phyloP scores from a whole-genome alignment of 345 rosid genomes.

The Noccaea bulbosa region DNA sequence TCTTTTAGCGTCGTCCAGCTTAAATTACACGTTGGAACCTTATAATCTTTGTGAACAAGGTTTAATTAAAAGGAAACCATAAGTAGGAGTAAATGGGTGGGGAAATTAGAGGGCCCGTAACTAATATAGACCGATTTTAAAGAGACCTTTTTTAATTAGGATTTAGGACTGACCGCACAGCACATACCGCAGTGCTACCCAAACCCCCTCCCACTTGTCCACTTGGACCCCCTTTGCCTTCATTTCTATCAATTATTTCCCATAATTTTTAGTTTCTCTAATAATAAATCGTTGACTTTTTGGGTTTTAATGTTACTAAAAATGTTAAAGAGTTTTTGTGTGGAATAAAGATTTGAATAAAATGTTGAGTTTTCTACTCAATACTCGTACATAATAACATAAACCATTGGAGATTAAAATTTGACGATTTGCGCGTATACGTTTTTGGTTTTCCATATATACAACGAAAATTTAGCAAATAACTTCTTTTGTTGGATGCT shows the following conservation, averaged over 20 bases:
- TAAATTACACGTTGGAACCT: neutral
- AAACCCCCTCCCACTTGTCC: constrained; percentile 31
- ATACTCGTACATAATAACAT: neutral
- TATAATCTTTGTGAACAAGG: neutral
- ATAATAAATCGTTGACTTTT: no score
- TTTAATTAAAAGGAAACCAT: no score
- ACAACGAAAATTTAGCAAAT: neutral
- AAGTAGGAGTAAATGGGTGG: neutral
- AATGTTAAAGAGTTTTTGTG: neutral
- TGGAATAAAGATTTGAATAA: neutral
- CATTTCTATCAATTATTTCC: constrained; percentile 24
- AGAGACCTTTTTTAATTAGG: constrained; percentile 6
- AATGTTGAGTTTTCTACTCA: neutral
- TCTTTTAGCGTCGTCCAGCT: neutral
- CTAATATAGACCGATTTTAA: constrained; percentile 8
- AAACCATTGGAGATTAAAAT: neutral
- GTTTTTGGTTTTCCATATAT: no score
- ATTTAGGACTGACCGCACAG: constrained; percentile 23
- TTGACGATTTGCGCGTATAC: neutral
- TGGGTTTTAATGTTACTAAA: no score
- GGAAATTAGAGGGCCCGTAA: constrained; percentile 11
- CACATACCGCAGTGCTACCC: constrained; percentile 27
- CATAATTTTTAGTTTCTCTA: neutral
- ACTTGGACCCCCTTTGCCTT: constrained; percentile 30
- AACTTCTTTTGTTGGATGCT: neutral